Percentiles rank a stretch among this genome's conserved stretches.
phyloP scores from a whole-genome alignment of 257 asterid species.

The Cinchona pubescens region DNA sequence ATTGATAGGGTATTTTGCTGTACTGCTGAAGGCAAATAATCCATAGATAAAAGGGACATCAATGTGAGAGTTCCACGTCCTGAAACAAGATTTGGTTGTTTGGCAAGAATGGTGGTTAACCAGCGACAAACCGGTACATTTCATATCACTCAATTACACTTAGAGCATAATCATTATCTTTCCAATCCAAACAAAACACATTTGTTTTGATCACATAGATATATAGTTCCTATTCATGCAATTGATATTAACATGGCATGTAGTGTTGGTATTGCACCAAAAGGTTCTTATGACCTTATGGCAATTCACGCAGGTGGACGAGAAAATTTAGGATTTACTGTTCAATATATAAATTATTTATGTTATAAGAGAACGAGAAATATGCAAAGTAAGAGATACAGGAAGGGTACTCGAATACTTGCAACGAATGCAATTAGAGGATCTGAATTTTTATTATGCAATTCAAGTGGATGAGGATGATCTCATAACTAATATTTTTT shows the following conservation, averaged over 20 bases:
- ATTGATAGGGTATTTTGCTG: conserved; percentile 17
- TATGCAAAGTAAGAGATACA: not conserved
- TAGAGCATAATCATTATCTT: not conserved
- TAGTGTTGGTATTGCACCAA: not conserved
- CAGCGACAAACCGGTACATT: not conserved
- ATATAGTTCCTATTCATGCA: not conserved
- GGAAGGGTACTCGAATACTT: not conserved
- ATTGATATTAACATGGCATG: not conserved
- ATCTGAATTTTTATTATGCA: not conserved
- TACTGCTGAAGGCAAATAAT: not conserved
- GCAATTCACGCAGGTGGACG: not conserved
- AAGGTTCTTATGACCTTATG: not conserved
- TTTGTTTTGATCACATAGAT: not conserved
- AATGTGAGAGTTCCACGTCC: not conserved
- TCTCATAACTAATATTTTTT: not conserved
- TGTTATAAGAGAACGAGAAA: not conserved
- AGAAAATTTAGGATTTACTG: not conserved
- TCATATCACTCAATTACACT: not conserved
- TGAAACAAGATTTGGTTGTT: conserved; percentile 7
- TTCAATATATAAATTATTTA: not conserved
- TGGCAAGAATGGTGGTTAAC: not conserved
- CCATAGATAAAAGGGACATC: conserved; percentile 1
- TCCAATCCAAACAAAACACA: not conserved
- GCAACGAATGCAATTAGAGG: not conserved
- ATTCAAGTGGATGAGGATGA: not conserved